A percentile compares a stretch with the other conserved stretches of the same genome.
Evolutionary conservation across 345 rosid genomes (phyloP).

Genomic region (Hibiscus mutabilis): DNA sequence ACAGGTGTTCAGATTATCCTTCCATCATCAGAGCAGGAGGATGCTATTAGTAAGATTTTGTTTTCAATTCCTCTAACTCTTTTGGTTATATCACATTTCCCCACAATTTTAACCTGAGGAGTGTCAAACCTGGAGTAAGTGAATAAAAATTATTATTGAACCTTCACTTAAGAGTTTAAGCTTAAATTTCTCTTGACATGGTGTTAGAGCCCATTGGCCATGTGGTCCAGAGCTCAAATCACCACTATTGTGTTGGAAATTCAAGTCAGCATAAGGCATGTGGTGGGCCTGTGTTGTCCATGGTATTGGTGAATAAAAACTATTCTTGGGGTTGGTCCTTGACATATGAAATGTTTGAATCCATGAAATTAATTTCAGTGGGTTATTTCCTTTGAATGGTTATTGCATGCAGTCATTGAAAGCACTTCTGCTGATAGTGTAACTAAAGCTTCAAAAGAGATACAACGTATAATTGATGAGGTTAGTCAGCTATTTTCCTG

Average conservation of each 20-base stretch:
- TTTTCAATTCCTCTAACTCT: background rate
- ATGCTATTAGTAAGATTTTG: conserved; percentile 52
- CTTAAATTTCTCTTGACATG: background rate
- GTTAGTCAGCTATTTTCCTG: conserved; percentile 26
- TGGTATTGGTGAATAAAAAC: background rate
- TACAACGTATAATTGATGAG: conserved; percentile 53
- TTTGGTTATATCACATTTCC: background rate
- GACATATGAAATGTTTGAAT: conserved; percentile 1
- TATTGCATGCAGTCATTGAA: conserved; percentile 53
- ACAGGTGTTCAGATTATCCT: conserved; percentile 62
- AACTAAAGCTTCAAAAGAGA: conserved; percentile 57
- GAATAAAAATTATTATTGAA: background rate
- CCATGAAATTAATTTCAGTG: background rate
- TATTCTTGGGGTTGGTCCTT: background rate
- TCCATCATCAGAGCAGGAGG: conserved; percentile 61
- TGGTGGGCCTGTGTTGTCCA: background rate
- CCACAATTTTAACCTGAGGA: background rate
- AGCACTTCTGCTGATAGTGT: conserved; percentile 57
- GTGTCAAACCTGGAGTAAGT: background rate
- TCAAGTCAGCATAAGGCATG: background rate
- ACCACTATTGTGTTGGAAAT: background rate
- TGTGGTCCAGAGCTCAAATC: background rate
- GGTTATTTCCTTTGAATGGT: background rate
- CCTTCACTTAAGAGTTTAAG: background rate
- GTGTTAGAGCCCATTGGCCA: background rate